Conservation (phyloP, 306 rosid genomes). For the Ormosia emarginata region DNA sequence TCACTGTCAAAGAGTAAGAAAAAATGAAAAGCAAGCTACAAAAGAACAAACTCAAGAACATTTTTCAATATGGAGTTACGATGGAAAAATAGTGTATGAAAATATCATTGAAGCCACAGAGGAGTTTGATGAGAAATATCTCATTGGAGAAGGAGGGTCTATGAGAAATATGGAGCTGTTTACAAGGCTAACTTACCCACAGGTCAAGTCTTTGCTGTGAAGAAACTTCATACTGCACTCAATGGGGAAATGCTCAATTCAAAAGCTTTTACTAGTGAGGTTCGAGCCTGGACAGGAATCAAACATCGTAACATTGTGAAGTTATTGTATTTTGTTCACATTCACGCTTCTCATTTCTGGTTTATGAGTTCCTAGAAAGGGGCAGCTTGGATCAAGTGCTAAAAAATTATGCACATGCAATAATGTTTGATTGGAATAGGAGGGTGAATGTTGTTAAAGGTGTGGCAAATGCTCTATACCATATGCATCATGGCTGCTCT, state of each 20-base stretch:
- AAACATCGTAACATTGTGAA: constrained; percentile 33
- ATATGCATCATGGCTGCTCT: constrained; percentile 28
- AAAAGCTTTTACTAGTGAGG: constrained; percentile 20
- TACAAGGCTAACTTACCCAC: constrained; percentile 26
- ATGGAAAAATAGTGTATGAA: constrained; percentile 15
- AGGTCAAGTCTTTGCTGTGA: constrained; percentile 27
- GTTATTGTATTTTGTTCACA: constrained; percentile 27
- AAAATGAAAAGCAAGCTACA: background rate
- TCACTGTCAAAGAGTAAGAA: background rate
- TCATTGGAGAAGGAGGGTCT: constrained; percentile 19
- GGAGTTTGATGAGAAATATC: constrained; percentile 24
- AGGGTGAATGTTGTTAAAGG: constrained; percentile 29
- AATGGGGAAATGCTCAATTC: background rate
- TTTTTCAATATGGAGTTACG: constrained; percentile 19
- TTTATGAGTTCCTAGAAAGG: constrained; percentile 29
- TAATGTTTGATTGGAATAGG: constrained; percentile 22
- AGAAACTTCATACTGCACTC: constrained; percentile 14
- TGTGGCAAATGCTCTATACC: constrained; percentile 26
- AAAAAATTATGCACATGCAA: background rate
- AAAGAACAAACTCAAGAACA: constrained; percentile 3
- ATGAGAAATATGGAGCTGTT: no score
- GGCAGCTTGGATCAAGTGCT: constrained; percentile 29
- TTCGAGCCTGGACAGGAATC: constrained; percentile 20
- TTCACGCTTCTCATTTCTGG: constrained; percentile 13
- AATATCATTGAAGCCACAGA: constrained; percentile 32